Evolutionary conservation across 371 early-diverging fungal genomes (phyloP), one percentile per base, ranked within the genome.

Genomic region (Entomophthora muscae): DNA sequence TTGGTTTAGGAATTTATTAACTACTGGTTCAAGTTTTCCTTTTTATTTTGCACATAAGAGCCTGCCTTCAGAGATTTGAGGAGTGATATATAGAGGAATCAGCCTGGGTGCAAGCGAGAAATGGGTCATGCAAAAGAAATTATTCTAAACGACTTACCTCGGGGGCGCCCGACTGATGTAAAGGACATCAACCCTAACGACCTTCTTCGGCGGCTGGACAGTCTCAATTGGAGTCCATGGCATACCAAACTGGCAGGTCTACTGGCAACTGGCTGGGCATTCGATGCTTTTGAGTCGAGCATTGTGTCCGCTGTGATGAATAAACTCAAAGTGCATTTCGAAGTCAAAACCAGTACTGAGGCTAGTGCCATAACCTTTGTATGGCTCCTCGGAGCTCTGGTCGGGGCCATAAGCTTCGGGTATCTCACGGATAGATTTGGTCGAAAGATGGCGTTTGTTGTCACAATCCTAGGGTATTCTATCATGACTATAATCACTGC

Each of bases 241-340:
- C 61, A 61, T 24, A 61, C 61, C 12, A 61, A 61, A 2, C n/a
- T 65, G 23, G 61, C 65, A 27, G 31, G 30, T 32, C 22, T 65
- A 21, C 61, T 65, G 17, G 65, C 61, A 2, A 53, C 54, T 17
- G 65, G 65, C 2, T 65, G 65, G 65, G 65, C 65, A 12, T 55
- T 65, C n/a, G 65, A 65, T 65, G 65, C 65, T 54, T 65, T 60
- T 55, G 65, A 65, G 53, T 42, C 56, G 12, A 52, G 42, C n/a
- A 65, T 65, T 27, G 65, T 65, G n/a, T 52, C 61, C 21, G 60
- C 61, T 52, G 32, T 65, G 22, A 24, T 65, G 29, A 63, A 52
- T 29, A 27, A 30, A 13, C 61, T 65, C 13, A 65, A 65, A 32
- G 52, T 42, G 7, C 54, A 65, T 32, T 65, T 65, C 22, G 10